Base-by-base conservation (phyloP, 345 rosid species). In the Bretschneidera sinensis region DNA sequence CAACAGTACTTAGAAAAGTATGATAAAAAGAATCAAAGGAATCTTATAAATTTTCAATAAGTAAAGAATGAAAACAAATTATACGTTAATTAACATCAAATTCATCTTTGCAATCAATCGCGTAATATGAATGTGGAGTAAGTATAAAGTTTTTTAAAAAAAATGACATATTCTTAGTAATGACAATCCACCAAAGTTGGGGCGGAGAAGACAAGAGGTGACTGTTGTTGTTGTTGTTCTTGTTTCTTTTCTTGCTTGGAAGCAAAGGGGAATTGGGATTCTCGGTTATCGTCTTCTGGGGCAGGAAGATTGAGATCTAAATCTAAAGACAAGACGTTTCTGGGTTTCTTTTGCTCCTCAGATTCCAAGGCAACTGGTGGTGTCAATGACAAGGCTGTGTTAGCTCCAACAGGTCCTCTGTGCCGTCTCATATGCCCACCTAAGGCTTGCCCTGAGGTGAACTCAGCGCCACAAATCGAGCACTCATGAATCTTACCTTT, bases 401-500 rank as follows among this genome's bases (percentile, higher is more conserved):
- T 58, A 2, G 59, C 53, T 0, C 64, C 71, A 39, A 54, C 57
- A 25, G 54, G 68, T 0, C 83, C 77, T 56, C 96, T 72, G 55
- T 95, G 99, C 65, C 99, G 75, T 75, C 99, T 71, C 99, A 95
- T 95, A 61, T 95, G 99, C 18, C 99, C 99, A 3, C 99, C 99
- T 55, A 95, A 74, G 9, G 99, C 99, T 77, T 95, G 99, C 8
- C 99, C 99, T 0, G 99, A 95, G 5, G 83, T 78, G 48, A 95
- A 95, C 65, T 85, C 96, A 0, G 91, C 88, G 6, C 97, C 96
- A 45, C 99, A 95, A 60, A 91, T 77, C 0, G 89, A 86, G 70
- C 99, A 95, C 68, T 85, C 99, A 33, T 95, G 99, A 57, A 91
- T 78, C 77, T 95, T 90, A 5, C 43, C 64, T 28, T 64, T 63